Conservation (phyloP, 768 basidiomycete genomes). For the Paxillus involutus region DNA sequence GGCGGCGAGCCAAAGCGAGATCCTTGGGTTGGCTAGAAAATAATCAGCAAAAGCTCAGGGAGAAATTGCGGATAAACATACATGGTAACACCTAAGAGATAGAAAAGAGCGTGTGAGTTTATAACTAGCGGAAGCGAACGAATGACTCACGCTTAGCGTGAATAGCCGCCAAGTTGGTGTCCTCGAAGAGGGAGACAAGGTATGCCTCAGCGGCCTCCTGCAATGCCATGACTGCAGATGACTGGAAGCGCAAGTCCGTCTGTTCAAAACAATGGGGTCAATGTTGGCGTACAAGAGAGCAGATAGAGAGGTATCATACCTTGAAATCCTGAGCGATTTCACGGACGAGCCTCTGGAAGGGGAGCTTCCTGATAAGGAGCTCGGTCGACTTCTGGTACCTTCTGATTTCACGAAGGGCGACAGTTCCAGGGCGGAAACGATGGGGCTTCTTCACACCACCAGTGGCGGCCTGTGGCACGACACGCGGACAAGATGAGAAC, state of each 20-base stretch:
- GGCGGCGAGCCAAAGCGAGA: conserved; percentile 81
- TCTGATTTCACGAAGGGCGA: conserved; percentile 98
- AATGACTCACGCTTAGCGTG: conserved; percentile 70
- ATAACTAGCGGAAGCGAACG: background rate
- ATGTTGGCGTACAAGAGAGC: background rate
- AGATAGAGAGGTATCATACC: conserved; percentile 40
- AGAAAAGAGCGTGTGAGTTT: conserved; percentile 10
- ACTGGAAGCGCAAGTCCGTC: conserved; percentile 95
- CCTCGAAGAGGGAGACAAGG: conserved; percentile 83
- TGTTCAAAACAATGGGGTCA: conserved; percentile 25
- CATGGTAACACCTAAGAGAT: conserved; percentile 52
- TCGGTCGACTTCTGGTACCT: conserved; percentile 99
- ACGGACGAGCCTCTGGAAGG: conserved; percentile 98
- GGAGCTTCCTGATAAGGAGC: conserved; percentile 98
- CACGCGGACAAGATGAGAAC: conserved; percentile 10
- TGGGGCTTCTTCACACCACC: conserved; percentile 99
- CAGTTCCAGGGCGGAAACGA: conserved; percentile 95
- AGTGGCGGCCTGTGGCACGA: conserved; percentile 59
- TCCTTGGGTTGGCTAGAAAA: conserved; percentile 77
- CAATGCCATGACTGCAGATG: conserved; percentile 90
- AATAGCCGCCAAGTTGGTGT: conserved; percentile 90
- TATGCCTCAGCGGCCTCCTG: conserved; percentile 93
- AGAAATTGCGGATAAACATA: conserved; percentile 28
- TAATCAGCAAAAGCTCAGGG: conserved; percentile 16
- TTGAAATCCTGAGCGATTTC: conserved; percentile 98